Base-by-base conservation (phyloP, 176 grass and related monocot species). In the Coix lacrymajobi region DNA sequence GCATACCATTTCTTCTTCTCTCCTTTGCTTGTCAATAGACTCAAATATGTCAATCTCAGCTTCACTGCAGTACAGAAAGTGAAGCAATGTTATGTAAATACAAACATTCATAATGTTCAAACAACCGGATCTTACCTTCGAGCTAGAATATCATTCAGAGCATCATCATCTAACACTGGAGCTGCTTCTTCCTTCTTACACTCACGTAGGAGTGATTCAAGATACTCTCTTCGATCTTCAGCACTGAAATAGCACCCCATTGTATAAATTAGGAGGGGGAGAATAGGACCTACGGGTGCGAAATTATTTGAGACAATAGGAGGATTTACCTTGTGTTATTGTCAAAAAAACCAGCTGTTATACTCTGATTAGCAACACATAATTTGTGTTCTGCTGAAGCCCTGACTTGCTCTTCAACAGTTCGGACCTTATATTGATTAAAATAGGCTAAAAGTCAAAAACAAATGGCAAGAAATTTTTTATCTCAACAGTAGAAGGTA, bases 371-470 rank as follows among this genome's bases (percentile, higher is more conserved):
- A 88, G 96, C 96, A 90, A 99, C 91, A 17, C 93, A 87, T 73
- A 99, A 92, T 82, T 99, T 99, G 87, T 99, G 96, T 75, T 99
- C 96, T 40, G 96, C 96, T 81, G 96, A 94, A 92, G 96, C 96
- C 83, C 96, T 93, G 52, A 99, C 96, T 93, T 99, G 96, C 64
- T 99, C 96, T 90, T 99, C 96, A 66, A 99, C 96, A 74, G 78
- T 92, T 26, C 85, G 80, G 26, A 99, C 91, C 96, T 99, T 97
- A 85, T 71, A 65, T 51, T 69, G 25, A 34, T 52, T 19, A 87
- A 87, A 81, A 69, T 70, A 54, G 36, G 73, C 49, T 52, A 44
- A 15, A 86, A 82, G 65, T 89, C 28, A 85, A 29, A 22, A 85
- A 72, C 12, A 81, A 24, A 77, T 6, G 19, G 52, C 14, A 73